Conservation (phyloP, 2,329 filamentous ascomycete species). For the Xylaria sp. region DNA sequence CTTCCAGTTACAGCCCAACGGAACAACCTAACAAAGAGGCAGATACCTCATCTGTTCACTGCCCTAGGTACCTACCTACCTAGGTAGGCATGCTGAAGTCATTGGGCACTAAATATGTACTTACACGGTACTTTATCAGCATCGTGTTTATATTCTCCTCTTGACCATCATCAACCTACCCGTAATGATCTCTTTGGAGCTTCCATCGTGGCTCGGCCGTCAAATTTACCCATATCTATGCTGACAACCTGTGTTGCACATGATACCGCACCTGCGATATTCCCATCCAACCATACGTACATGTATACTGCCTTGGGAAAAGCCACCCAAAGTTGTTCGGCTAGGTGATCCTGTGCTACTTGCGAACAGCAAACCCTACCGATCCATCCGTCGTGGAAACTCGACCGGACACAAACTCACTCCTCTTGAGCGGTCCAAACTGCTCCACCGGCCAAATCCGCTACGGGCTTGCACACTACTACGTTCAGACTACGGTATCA, state of each 20-base stretch:
- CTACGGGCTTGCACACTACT: background rate
- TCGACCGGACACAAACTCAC: background rate
- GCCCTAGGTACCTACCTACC: too few species aligned
- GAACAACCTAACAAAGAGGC: too few species aligned
- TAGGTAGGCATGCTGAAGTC: background rate
- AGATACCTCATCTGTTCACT: too few species aligned
- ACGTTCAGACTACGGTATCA: too few species aligned
- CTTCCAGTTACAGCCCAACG: too few species aligned
- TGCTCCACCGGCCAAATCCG: background rate
- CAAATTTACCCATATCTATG: background rate
- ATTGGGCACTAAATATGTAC: background rate
- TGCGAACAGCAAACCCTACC: background rate
- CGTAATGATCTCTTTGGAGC: background rate
- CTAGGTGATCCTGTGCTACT: background rate
- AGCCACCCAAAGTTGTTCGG: too few species aligned
- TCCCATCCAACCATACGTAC: background rate
- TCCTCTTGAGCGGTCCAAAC: background rate
- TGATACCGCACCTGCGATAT: background rate
- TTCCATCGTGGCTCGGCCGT: background rate
- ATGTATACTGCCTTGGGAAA: too few species aligned
- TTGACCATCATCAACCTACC: background rate
- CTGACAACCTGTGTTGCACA: background rate
- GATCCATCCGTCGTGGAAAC: background rate
- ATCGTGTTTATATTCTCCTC: background rate
- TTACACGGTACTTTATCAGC: background rate